phyloP scores from a whole-genome alignment of 2,329 filamentous ascomycete species.

The Colletotrichum tamarilloi region DNA sequence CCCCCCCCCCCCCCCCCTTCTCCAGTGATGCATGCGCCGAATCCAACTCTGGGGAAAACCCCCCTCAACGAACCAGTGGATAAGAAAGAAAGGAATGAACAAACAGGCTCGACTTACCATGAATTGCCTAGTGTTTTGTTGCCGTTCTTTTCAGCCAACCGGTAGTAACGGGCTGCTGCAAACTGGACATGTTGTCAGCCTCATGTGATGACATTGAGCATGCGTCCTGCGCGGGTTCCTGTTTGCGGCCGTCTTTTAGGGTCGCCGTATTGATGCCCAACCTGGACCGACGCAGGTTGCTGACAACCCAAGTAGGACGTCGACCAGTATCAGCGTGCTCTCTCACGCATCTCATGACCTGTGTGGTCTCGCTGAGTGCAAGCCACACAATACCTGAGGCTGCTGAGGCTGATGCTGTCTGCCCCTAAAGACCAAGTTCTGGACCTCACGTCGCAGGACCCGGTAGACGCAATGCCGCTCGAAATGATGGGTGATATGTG shows the following conservation, averaged over 20 bases:
- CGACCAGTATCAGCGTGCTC: constrained; percentile 23
- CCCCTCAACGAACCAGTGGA: constrained; percentile 11
- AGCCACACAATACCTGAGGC: constrained; percentile 10
- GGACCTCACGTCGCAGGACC: not conserved
- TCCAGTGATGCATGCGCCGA: constrained; percentile 3
- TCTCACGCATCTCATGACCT: constrained; percentile 16
- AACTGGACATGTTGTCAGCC: constrained; percentile 70
- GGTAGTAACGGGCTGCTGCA: constrained; percentile 88
- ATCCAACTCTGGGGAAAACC: constrained; percentile 28
- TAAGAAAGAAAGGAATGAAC: constrained; percentile 5
- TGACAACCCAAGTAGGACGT: not conserved
- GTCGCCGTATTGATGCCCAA: constrained; percentile 56
- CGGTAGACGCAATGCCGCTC: constrained; percentile 11
- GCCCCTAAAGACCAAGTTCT: not conserved
- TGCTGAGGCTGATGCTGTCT: constrained; percentile 23
- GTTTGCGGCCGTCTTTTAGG: constrained; percentile 25
- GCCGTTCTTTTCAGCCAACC: constrained; percentile 88
- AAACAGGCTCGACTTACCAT: constrained; percentile 74
- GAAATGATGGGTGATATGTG: constrained; percentile 41
- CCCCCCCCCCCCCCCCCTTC: not conserved
- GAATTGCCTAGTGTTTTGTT: constrained; percentile 93
- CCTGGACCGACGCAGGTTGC: constrained; percentile 28
- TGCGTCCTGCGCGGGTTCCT: constrained; percentile 18
- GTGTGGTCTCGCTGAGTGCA: constrained; percentile 5
- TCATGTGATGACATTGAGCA: constrained; percentile 51